phyloP scores from a whole-genome alignment of 1,284 basidiomycete species.

The Malassezia sp. region DNA sequence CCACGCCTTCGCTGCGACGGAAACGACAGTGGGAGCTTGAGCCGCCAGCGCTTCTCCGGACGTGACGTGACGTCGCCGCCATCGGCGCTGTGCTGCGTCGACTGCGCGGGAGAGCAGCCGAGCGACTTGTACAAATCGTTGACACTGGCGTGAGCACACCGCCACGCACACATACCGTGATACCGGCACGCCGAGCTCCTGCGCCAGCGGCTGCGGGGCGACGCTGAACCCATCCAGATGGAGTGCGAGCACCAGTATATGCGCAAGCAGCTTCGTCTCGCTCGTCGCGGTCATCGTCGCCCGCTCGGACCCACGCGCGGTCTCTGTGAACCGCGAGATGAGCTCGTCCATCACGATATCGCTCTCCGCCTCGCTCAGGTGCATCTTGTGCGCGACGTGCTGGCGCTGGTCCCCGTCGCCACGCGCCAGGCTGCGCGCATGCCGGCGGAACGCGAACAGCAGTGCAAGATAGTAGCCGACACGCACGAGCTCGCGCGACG shows the following conservation, averaged over 20 bases:
- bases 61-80: not conserved
- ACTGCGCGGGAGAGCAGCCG: conserved; percentile 23
- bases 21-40: conserved; percentile 19
- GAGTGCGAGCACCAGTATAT: conserved; percentile 34
- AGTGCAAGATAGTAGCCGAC: conserved; percentile 19
- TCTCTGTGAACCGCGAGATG: conserved; percentile 20
- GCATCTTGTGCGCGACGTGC: conserved; percentile 17
- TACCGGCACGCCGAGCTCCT: conserved; percentile 16
- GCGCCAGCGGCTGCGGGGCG: conserved; percentile 19
- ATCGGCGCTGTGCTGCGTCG: conserved; percentile 13
- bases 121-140: conserved; percentile 25
- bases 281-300: conserved; percentile 7
- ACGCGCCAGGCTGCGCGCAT: conserved; percentile 4
- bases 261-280: conserved; percentile 33
- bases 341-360: conserved; percentile 22
- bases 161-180: conserved; percentile 13
- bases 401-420: conserved; percentile 11
- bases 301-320: conserved; percentile 12
- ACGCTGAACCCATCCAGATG: conserved; percentile 40
- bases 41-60: conserved; percentile 25
- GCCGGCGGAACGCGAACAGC: conserved; percentile 18
- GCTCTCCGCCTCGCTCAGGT: conserved; percentile 10
- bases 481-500: conserved; percentile 11
- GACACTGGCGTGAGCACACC: conserved; percentile 6
- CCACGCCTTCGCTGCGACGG: conserved; percentile 12